Base-by-base conservation (phyloP, 305 asterid species). In the Fraxinus sp. region DNA sequence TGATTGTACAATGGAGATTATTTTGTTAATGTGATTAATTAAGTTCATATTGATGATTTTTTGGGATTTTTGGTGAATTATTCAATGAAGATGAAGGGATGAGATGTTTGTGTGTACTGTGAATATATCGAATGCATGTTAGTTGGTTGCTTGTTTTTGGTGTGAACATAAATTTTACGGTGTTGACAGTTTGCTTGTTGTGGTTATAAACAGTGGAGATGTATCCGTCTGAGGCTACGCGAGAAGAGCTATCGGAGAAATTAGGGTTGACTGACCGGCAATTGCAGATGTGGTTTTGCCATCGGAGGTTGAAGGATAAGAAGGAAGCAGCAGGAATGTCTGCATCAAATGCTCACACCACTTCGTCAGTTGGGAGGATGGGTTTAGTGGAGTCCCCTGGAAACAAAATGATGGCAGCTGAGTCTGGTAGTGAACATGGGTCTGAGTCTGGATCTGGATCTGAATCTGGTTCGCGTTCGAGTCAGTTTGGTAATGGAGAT, bases 251-350 rank as follows among this genome's bases (percentile, higher is more conserved):
- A 70, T 93, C 98, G 0, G 94, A 84, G 85, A 93, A 90, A 81
- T 88, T 97, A 83, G 90, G 90, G 62, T 90, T 97, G 80, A 91
- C 98, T 2, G 99, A 97, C 80, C 86, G 99, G 79, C 99, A 97
- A 83, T 86, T 97, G 88, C 99, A 97, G 92, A 97, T 97, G 99
- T 97, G 99, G 99, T 97, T 97, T 86, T 97, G 99, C 83, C 99
- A 97, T 57, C 86, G 98, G 89, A 88, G 99, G 84, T 89, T 97
- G 89, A 97, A 97, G 89, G 98, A 93, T 80, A 97, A 97, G 89
- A 97, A 93, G 86, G 98, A 95, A 85, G 88, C 93, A 9, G 90
- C 87, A 78, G 94, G 94, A 74, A 84, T 78, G 88, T 81, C 91
- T 68, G 85, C 93, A 72, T 82, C 78, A 86, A 96, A 91, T 89